A percentile compares a stretch with the other conserved stretches of the same genome.
Evolutionary conservation across 257 asterid species (phyloP).

Genomic region (Lycium barbarum): DNA sequence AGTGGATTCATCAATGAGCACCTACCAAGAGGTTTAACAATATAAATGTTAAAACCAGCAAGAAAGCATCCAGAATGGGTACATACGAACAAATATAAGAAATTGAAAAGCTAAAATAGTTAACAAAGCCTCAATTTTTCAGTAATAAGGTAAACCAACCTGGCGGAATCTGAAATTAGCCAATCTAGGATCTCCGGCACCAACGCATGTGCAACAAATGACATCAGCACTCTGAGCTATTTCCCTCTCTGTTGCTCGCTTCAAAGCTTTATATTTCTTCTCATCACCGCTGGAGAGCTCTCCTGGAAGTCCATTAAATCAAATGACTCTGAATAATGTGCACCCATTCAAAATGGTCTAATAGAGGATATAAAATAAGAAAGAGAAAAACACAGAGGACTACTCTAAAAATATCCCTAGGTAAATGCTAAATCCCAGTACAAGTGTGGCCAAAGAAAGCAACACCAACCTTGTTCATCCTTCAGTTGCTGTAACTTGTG

Average conservation of each 20-base stretch:
- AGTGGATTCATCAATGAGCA: conserved; percentile 97
- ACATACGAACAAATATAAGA: neutral
- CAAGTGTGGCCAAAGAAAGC: conserved; percentile 6
- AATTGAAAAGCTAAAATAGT: neutral
- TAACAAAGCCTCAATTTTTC: neutral
- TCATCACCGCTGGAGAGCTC: conserved; percentile 98
- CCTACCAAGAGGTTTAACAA: conserved; percentile 50
- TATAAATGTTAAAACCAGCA: conserved; percentile 20
- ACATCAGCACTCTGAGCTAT: conserved; percentile 99
- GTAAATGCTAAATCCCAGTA: conserved; percentile 20
- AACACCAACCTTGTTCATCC: conserved; percentile 90
- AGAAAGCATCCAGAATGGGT: conserved; percentile 5
- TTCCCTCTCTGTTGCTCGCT: conserved; percentile 99
- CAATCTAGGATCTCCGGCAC: conserved; percentile 99
- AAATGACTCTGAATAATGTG: conserved; percentile 3
- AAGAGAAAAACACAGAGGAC: neutral
- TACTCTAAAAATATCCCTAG: neutral
- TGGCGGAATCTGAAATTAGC: conserved; percentile 98
- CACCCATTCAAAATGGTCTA: neutral
- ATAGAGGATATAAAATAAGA: conserved; percentile 9
- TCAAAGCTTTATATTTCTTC: conserved; percentile 90
- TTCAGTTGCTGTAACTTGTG: conserved; percentile 96
- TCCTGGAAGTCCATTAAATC: conserved; percentile 54
- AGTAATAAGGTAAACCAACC: conserved; percentile 45
- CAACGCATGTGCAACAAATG: conserved; percentile 98